Evolutionary conservation across 2,329 filamentous ascomycete genomes (phyloP).

Genomic region (Colletotrichum sp.): DNA sequence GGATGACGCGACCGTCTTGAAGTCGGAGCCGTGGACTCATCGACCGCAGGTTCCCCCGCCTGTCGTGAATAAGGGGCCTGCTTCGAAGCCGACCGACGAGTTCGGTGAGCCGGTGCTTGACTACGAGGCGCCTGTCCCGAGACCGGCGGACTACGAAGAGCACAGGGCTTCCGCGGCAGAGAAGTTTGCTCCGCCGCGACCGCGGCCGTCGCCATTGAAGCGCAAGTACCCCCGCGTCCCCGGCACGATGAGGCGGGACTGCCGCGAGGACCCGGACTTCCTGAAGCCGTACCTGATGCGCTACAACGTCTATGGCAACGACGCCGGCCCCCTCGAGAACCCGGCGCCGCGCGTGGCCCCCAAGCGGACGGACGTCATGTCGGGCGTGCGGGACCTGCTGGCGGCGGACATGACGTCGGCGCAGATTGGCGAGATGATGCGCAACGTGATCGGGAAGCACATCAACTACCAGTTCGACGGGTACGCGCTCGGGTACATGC

Average conservation of each 20-base stretch:
- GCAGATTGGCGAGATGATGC: slow-evolving; percentile 14
- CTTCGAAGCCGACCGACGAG: not conserved
- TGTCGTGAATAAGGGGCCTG: not conserved
- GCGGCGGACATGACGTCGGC: slow-evolving; percentile 3
- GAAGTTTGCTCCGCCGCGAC: not conserved
- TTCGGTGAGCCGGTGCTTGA: not conserved
- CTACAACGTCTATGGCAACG: not conserved
- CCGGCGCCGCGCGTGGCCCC: not conserved
- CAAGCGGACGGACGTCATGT: slow-evolving; percentile 14
- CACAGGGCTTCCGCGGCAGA: not conserved
- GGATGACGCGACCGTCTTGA: not conserved
- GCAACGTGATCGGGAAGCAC: not conserved
- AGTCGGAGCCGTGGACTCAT: slow-evolving; percentile 5
- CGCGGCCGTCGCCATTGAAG: slow-evolving; percentile 1
- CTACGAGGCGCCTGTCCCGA: not conserved
- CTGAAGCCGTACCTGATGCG: not conserved
- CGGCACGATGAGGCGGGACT: slow-evolving; percentile 3
- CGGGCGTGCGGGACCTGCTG: slow-evolving; percentile 20
- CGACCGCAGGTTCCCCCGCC: not conserved
- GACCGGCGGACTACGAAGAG: not conserved
- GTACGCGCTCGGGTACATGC: not conserved
- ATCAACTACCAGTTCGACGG: slow-evolving; percentile 15
- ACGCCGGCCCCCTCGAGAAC: not conserved
- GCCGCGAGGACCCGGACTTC: not conserved
- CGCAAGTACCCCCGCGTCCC: slow-evolving; percentile 6